phyloP scores from a whole-genome alignment of 2,329 filamentous ascomycete species.

The Sordariomycetes sp. region DNA sequence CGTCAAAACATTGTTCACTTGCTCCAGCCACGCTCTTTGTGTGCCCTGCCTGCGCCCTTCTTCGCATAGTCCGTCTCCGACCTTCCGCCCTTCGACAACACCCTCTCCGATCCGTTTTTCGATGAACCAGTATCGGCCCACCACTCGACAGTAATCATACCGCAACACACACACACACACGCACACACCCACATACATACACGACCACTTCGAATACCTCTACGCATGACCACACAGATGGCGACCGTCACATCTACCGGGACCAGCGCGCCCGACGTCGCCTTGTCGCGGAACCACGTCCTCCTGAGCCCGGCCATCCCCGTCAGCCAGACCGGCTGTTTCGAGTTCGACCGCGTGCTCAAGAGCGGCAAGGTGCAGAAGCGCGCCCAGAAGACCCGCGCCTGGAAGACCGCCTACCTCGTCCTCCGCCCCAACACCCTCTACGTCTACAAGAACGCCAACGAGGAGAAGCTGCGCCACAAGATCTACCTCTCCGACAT shows the following conservation, averaged over 20 bases:
- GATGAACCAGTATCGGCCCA: not conserved
- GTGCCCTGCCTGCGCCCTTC: too few species aligned
- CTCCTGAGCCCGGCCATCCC: conserved; percentile 43
- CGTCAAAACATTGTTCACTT: not conserved
- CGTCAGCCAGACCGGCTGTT: conserved; percentile 90
- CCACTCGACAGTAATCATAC: not conserved
- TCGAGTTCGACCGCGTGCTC: conserved; percentile 88
- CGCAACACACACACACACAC: not conserved
- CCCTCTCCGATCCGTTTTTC: not conserved
- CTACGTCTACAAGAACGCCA: conserved; percentile 85
- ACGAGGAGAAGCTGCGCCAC: conserved; percentile 80
- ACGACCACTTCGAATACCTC: not conserved
- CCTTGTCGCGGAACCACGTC: not conserved
- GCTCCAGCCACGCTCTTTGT: not conserved
- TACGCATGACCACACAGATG: not conserved
- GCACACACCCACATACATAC: too few species aligned
- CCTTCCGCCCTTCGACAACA: not conserved
- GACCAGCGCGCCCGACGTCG: not conserved
- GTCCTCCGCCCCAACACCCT: conserved; percentile 85
- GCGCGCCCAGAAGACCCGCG: conserved; percentile 88
- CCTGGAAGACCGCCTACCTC: conserved; percentile 83
- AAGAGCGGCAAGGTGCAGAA: conserved; percentile 82
- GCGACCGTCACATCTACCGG: conserved; percentile 1
- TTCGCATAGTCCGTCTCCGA: too few species aligned
- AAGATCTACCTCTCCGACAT: conserved; percentile 83